Evolutionary conservation across 2,329 filamentous ascomycete species (phyloP).

Genomic region (Botryosphaeria agaves): DNA sequence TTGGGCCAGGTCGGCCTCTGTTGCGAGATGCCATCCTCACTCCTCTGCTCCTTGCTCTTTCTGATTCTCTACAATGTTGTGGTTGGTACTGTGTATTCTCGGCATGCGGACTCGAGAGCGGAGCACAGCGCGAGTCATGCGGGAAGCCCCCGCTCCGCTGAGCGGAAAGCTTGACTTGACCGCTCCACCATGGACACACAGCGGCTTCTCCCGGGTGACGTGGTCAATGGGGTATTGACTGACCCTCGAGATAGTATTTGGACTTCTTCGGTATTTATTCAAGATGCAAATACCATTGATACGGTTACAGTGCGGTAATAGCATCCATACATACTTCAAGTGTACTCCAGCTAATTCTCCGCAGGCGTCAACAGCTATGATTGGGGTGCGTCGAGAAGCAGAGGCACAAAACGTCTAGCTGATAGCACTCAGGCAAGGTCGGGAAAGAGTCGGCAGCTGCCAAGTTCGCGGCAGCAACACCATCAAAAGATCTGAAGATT

Average conservation of each 20-base stretch:
- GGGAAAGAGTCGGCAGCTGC: conserved; percentile 77
- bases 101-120: no score
- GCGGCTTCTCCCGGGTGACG: conserved; percentile 1
- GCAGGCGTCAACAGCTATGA: conserved; percentile 96
- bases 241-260: no score
- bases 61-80: no score
- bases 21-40: conserved; percentile 28
- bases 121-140: no score
- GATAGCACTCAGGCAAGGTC: conserved; percentile 47
- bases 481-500: conserved; percentile 55
- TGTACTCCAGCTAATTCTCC: conserved; percentile 5
- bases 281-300: conserved; percentile 65
- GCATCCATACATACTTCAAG: conserved; percentile 3
- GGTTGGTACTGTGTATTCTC: no score
- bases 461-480: conserved; percentile 73
- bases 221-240: conserved; percentile 3
- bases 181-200: conserved; percentile 1
- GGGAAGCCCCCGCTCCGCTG: no score
- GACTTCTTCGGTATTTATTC: no score
- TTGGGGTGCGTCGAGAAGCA: conserved; percentile 47
- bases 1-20: conserved; percentile 19
- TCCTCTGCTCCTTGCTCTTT: no score
- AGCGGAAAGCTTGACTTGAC: conserved; percentile 3
- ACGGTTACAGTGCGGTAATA: conserved; percentile 57
- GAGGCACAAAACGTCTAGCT: not conserved